Base-by-base conservation (phyloP, 129 eudicot species). In the Solidago caesia region DNA sequence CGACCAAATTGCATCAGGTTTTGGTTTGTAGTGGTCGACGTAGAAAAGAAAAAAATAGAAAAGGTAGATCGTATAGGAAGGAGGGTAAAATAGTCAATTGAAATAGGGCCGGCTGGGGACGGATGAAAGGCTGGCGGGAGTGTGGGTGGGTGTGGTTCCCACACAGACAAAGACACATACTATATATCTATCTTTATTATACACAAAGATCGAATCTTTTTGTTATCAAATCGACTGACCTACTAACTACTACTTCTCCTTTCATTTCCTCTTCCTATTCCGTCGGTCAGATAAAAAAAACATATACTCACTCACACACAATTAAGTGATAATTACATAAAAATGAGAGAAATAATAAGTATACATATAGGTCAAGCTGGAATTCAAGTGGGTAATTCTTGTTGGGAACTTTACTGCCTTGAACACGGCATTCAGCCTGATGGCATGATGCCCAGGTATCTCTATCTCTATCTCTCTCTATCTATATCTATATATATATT, bases 361-460 rank as follows among this genome's bases (percentile, higher is more conserved):
- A 84, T 92, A 73, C 98, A 92, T 74, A 92, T 92, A 33, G 98
- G 98, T 42, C 98, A 92, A 77, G 98, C 98, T 6, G 98, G 98
- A 4, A 92, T 92, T 73, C 98, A 92, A 73, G 98, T 92, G 2
- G 98, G 98, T 0, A 92, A 92, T 67, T 89, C 98, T 29, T 92
- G 98, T 44, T 92, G 98, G 98, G 96, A 92, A 80, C 93, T 92
- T 44, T 92, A 92, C 44, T 92, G 97, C 69, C 96, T 92, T 52
- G 97, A 92, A 72, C 97, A 92, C 70, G 97, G 96, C 75, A 92
- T 87, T 78, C 98, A 90, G 81, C 96, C 96, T 44, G 96, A 92
- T 72, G 98, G 98, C 71, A 82, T 84, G 85, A 92, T 92, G 98
- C 98, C 98, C 16, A 89, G 98, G 96, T 92, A 45, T 67, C 43